Conservation (phyloP, 2,329 filamentous ascomycete species). For the Colletotrichum sp. region DNA sequence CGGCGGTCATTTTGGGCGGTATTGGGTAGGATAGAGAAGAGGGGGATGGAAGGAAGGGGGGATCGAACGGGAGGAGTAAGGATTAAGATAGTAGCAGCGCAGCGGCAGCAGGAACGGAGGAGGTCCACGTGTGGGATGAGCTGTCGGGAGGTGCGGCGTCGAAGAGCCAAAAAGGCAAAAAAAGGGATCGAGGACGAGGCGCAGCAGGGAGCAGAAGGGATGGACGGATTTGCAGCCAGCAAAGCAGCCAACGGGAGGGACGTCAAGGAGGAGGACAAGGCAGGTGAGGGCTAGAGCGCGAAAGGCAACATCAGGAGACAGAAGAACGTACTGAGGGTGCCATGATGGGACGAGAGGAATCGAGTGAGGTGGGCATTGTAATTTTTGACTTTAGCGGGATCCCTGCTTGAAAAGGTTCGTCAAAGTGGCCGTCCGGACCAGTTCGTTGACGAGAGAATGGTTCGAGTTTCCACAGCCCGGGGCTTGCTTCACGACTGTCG, state of each 20-base stretch:
- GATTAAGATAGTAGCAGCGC: neutral
- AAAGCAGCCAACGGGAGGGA: neutral
- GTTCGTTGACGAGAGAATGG: conserved; percentile 6
- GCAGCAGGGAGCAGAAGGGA: neutral
- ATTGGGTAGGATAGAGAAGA: neutral
- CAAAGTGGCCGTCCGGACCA: conserved; percentile 2
- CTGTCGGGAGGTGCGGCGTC: neutral
- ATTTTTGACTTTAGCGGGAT: conserved; percentile 4
- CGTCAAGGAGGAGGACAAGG: neutral
- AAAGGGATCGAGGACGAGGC: neutral
- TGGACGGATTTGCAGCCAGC: neutral
- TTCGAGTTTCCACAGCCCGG: conserved; percentile 19
- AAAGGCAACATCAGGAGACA: neutral
- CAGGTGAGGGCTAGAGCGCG: neutral
- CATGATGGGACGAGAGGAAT: conserved; percentile 68
- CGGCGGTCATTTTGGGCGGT: conserved; percentile 2
- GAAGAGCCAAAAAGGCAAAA: neutral
- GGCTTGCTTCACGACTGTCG: conserved; percentile 19
- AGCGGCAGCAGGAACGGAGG: neutral
- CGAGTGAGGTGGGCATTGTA: conserved; percentile 62
- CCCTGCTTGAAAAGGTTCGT: conserved; percentile 16
- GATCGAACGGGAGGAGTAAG: neutral
- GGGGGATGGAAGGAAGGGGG: conserved; percentile 2
- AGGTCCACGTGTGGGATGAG: conserved; percentile 1
- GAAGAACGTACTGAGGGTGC: conserved; percentile 61